These are phyloP conservation scores for Zoysia pacifica DNA, from an alignment of 176 grass and related monocot species.

Conservation along the genomic window DNA sequence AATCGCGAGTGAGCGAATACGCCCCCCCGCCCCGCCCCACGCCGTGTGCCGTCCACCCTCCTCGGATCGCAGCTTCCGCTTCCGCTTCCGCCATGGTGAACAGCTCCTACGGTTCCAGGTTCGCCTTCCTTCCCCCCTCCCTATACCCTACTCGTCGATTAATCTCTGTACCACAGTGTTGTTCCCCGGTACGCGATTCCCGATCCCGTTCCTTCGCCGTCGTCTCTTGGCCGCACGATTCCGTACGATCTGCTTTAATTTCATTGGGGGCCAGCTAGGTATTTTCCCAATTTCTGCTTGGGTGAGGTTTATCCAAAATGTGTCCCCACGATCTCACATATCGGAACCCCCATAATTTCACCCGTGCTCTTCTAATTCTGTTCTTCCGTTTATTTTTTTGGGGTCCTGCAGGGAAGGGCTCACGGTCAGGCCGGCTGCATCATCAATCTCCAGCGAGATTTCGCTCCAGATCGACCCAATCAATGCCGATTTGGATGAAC, in stretches of 20 bases:
- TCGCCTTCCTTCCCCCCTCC: neutral
- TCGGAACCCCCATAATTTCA: neutral
- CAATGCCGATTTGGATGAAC: slow-evolving; percentile 66
- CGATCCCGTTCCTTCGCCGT: neutral
- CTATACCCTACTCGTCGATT: neutral
- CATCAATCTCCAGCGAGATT: slow-evolving; percentile 63
- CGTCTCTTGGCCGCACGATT: neutral
- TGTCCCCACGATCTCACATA: neutral
- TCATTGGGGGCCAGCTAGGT: neutral
- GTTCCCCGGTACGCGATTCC: neutral
- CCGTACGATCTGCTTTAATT: neutral
- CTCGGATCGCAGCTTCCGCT: neutral
- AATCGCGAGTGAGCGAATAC: neutral
- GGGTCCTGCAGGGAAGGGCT: slow-evolving; percentile 59
- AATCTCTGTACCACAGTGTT: neutral
- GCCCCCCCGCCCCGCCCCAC: neutral
- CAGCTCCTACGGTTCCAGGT: slow-evolving; percentile 54
- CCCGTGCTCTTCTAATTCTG: neutral
- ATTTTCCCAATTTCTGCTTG: neutral
- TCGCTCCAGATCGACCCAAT: slow-evolving; percentile 78
- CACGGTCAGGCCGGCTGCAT: slow-evolving; percentile 41
- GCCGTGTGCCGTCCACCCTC: neutral
- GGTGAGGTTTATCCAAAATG: neutral
- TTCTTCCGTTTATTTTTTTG: neutral
- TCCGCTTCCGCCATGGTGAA: slow-evolving; percentile 48